These are phyloP conservation scores for Sporothrix pseudoabietina DNA, from an alignment of 2,329 filamentous ascomycete species.

Conservation along the genomic window DNA sequence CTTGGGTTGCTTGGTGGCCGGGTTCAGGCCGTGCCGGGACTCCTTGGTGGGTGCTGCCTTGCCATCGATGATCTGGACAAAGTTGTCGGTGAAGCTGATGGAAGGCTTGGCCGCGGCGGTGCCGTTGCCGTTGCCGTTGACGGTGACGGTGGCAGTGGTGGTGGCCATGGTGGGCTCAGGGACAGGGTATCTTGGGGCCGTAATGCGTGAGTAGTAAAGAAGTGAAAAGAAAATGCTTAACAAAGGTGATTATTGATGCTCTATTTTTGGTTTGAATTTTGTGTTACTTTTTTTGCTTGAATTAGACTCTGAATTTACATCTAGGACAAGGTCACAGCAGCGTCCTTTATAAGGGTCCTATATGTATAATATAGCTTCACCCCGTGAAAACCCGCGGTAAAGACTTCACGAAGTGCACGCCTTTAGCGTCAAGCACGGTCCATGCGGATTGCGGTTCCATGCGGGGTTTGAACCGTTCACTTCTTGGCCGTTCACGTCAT, in stretches of 20 bases:
- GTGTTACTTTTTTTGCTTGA: neutral
- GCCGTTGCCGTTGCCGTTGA: neutral
- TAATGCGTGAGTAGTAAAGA: neutral
- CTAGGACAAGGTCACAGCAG: neutral
- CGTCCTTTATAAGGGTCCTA: neutral
- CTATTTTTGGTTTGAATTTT: too few relatives aligned
- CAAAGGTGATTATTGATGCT: neutral
- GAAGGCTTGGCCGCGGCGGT: neutral
- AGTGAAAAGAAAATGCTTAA: neutral
- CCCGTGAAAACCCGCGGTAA: neutral
- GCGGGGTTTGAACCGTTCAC: neutral
- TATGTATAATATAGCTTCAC: neutral
- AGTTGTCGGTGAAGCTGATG: conserved; percentile 25
- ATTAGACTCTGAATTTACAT: neutral
- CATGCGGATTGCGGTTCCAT: neutral
- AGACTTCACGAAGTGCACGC: neutral
- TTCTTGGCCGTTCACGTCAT: neutral
- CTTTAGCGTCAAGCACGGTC: neutral
- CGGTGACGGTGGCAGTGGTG: neutral
- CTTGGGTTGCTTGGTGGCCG: conserved; percentile 42
- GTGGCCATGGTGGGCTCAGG: neutral
- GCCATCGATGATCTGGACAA: conserved; percentile 38
- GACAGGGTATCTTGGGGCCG: neutral
- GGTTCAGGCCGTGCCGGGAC: conserved; percentile 42
- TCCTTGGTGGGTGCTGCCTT: conserved; percentile 31